These are phyloP conservation scores for Plantago elongata DNA, from an alignment of 257 asterid species.

Conservation along the genomic window DNA sequence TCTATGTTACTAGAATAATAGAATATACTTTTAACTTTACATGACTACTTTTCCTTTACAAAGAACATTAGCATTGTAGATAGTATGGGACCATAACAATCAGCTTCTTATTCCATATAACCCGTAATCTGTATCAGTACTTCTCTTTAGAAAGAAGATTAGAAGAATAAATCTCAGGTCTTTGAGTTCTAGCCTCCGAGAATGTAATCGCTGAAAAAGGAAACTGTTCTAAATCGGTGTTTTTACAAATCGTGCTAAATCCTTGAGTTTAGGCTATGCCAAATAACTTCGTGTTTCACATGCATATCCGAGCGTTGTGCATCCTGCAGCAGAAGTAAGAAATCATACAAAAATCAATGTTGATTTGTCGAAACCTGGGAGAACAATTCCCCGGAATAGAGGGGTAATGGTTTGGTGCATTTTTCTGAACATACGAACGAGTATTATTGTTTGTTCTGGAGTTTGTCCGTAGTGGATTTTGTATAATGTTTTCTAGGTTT, in stretches of 20 bases:
- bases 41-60: neutral
- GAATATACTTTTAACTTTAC: slow-evolving; percentile 1
- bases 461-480: neutral
- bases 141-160: neutral
- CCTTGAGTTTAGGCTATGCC: neutral
- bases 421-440: neutral
- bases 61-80: neutral
- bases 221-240: no score
- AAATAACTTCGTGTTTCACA: neutral
- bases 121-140: no score
- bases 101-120: no score
- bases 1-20: slow-evolving; percentile 1
- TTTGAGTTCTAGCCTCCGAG: neutral
- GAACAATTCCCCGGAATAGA: slow-evolving; percentile 26
- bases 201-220: neutral
- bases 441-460: neutral
- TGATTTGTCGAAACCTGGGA: slow-evolving; percentile 30
- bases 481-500: slow-evolving; percentile 2
- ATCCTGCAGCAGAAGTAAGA: neutral
- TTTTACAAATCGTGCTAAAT: no score
- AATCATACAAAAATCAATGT: slow-evolving; percentile 3
- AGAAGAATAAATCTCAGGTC: neutral
- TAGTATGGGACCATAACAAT: no score
- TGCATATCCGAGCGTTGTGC: slow-evolving; percentile 21
- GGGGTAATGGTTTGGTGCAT: slow-evolving; percentile 35